Conservation (phyloP, 768 basidiomycete genomes). For the Auricularia sp. region DNA sequence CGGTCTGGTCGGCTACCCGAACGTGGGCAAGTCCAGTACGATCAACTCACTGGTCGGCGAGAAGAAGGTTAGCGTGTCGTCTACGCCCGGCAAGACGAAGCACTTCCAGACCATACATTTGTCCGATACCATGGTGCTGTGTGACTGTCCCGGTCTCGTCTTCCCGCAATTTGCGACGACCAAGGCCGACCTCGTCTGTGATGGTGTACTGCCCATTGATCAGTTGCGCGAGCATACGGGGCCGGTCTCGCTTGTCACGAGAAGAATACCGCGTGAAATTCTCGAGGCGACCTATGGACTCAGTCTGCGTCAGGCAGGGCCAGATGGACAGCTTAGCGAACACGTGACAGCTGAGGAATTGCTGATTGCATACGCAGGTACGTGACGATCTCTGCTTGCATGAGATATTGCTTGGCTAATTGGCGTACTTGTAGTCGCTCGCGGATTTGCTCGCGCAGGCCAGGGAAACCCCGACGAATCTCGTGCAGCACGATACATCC, state of each 20-base stretch:
- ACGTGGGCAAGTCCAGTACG: constrained; percentile 96
- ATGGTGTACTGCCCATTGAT: constrained; percentile 95
- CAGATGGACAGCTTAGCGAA: constrained; percentile 68
- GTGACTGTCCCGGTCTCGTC: constrained; percentile 96
- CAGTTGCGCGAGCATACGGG: constrained; percentile 91
- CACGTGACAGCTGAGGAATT: constrained; percentile 64
- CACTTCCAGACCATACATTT: constrained; percentile 97
- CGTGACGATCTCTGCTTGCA: constrained; percentile 22
- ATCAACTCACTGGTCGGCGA: constrained; percentile 94
- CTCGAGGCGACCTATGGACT: constrained; percentile 89
- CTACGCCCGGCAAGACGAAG: constrained; percentile 97
- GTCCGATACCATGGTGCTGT: constrained; percentile 76
- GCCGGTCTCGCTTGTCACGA: constrained; percentile 65
- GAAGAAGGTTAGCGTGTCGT: constrained; percentile 96
- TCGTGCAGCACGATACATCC: constrained; percentile 77
- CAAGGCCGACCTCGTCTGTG: constrained; percentile 90
- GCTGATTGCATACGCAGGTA: constrained; percentile 85
- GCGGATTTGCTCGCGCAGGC: constrained; percentile 86
- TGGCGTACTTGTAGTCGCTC: constrained; percentile 49
- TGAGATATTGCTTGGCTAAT: background rate
- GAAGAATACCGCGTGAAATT: constrained; percentile 69
- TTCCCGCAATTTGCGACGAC: constrained; percentile 98
- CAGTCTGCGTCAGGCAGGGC: constrained; percentile 46
- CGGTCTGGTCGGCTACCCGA: constrained; percentile 95
- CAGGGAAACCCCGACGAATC: constrained; percentile 98